Conservation (phyloP, 164 flowering plant species). For the Dillenia turbinata region DNA sequence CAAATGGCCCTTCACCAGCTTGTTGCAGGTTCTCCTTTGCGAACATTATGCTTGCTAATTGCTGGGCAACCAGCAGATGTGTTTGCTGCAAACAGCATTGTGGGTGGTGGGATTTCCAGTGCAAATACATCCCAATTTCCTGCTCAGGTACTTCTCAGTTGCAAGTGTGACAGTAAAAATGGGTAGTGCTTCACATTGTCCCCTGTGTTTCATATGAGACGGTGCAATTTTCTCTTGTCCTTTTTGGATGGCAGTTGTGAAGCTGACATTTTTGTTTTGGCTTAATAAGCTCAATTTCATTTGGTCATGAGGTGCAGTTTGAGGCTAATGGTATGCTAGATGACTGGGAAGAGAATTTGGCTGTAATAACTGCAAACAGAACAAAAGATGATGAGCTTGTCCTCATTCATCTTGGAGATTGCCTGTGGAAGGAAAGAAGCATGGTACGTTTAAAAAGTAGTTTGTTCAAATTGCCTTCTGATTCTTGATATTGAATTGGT, state of each 20-base stretch:
- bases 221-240: too few relatives aligned
- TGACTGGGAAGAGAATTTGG: slow-evolving; percentile 91
- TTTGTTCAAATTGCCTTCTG: neutral
- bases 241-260: too few relatives aligned
- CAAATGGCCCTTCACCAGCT: slow-evolving; percentile 87
- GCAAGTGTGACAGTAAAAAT: too few relatives aligned
- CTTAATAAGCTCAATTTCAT: slow-evolving; percentile 5
- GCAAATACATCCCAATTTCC: slow-evolving; percentile 43
- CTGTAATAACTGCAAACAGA: slow-evolving; percentile 78
- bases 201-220: too few relatives aligned
- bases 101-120: slow-evolving; percentile 19
- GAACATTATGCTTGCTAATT: slow-evolving; percentile 86
- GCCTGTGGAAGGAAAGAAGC: slow-evolving; percentile 81
- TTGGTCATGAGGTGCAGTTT: slow-evolving; percentile 26
- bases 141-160: slow-evolving; percentile 42
- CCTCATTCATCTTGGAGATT: slow-evolving; percentile 86
- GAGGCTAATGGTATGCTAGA: slow-evolving; percentile 64
- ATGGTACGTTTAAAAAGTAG: slow-evolving; percentile 41
- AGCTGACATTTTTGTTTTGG: neutral
- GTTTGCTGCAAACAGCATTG: slow-evolving; percentile 39
- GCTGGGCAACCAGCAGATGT: slow-evolving; percentile 95
- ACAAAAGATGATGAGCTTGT: slow-evolving; percentile 92
- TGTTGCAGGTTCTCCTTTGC: slow-evolving; percentile 81
- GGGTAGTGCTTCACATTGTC: too few relatives aligned
- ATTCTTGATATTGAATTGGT: neutral